Percentiles rank a stretch among this genome's conserved stretches.
These are phyloP conservation scores for Camellia granthamiana DNA, from an alignment of 148 eudicot genomes.

Conservation along the genomic window DNA sequence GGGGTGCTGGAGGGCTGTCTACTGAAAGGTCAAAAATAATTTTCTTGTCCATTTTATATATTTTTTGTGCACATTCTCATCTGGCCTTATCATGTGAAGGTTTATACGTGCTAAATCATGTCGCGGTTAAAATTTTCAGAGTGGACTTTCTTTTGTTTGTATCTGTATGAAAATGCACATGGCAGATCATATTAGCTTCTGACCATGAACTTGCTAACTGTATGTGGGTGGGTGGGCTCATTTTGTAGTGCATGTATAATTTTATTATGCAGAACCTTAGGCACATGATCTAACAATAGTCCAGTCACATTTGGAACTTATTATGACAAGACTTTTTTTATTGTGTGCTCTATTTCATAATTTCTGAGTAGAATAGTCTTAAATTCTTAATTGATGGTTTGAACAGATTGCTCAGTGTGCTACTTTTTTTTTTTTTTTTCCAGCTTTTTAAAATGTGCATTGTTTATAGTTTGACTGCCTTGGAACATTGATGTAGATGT, in stretches of 20 bases:
- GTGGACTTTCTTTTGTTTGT: neutral
- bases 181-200: neutral
- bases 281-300: neutral
- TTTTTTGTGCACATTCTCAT: neutral
- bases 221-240: neutral
- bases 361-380: neutral
- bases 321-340: neutral
- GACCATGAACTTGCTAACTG: neutral
- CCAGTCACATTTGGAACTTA: neutral
- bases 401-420: neutral
- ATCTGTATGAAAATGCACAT: neutral
- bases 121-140: neutral
- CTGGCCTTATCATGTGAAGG: neutral
- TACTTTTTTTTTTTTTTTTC: neutral
- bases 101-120: neutral
- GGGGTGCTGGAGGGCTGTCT: constrained; percentile 48
- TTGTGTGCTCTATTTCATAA: neutral
- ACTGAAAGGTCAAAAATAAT: constrained; percentile 47
- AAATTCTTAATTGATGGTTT: neutral
- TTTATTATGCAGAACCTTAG: neutral
- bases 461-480: neutral
- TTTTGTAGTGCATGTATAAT: neutral
- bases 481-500: neutral
- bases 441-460: too few species aligned
- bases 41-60: neutral